Evolutionary conservation across 1,139 yeast genomes (phyloP).

Genomic region (Candida glucosophila): DNA sequence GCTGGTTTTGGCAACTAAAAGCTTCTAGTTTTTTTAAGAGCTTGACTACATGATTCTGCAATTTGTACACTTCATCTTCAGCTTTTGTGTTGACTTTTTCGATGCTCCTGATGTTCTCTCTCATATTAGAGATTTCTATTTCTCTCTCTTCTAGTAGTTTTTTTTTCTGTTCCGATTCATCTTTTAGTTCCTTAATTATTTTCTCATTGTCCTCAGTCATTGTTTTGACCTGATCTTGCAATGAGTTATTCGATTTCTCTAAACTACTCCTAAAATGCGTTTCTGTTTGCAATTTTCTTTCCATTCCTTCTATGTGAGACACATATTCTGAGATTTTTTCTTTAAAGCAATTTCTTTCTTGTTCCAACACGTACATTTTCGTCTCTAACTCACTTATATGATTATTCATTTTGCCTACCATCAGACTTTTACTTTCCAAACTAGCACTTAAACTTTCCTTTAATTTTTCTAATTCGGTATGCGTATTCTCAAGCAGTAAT

Average conservation of each 20-base stretch:
- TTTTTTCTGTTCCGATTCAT: too few relatives aligned
- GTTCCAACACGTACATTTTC: conserved; percentile 1
- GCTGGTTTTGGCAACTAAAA: too few relatives aligned
- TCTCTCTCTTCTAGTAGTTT: too few relatives aligned
- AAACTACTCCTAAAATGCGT: conserved; percentile 2
- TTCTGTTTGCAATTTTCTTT: conserved; percentile 3
- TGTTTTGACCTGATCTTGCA: conserved; percentile 2
- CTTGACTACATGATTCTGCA: too few relatives aligned
- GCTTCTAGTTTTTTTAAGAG: too few relatives aligned
- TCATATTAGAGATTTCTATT: too few relatives aligned
- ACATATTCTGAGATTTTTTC: conserved; percentile 1
- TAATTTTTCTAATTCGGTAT: too few relatives aligned
- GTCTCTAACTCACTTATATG: conserved; percentile 1
- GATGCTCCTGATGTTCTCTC: too few relatives aligned
- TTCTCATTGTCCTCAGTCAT: conserved; percentile 1
- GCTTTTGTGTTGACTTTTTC: too few relatives aligned
- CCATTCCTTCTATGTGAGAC: conserved; percentile 3
- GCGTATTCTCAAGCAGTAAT: too few relatives aligned
- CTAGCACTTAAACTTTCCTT: too few relatives aligned
- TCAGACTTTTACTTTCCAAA: background rate
- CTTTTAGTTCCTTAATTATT: conserved; percentile 1
- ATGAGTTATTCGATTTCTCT: conserved; percentile 1
- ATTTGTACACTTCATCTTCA: too few relatives aligned
- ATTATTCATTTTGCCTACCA: background rate
- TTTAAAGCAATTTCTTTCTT: conserved; percentile 1